Evolutionary conservation across 495 filamentous ascomycete genomes (phyloP).

Genomic region (Cryomyces antarcticus): DNA sequence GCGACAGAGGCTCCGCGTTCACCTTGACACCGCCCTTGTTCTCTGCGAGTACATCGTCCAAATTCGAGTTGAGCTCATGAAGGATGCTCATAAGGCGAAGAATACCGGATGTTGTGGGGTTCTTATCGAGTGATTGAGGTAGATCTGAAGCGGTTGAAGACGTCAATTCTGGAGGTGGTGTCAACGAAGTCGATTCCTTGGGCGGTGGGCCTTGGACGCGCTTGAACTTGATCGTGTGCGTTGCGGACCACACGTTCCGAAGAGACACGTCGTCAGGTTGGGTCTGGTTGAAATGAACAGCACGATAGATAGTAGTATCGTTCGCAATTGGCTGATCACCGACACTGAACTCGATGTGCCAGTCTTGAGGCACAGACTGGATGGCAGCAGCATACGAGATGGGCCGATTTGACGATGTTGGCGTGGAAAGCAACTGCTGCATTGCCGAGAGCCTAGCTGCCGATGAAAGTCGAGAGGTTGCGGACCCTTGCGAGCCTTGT

Average conservation of each 20-base stretch:
- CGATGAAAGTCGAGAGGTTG: constrained; percentile 4
- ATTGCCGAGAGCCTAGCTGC: neutral
- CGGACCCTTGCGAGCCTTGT: constrained; percentile 30
- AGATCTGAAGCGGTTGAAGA: constrained; percentile 33
- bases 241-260: constrained; percentile 69
- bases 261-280: constrained; percentile 43
- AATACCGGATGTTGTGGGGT: constrained; percentile 67
- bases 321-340: constrained; percentile 65
- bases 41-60: constrained; percentile 91
- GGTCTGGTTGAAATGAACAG: constrained; percentile 56
- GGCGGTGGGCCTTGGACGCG: constrained; percentile 77
- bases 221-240: constrained; percentile 83
- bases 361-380: constrained; percentile 65
- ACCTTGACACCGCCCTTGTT: constrained; percentile 50
- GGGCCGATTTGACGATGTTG: constrained; percentile 25
- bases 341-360: constrained; percentile 94
- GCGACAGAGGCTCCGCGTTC: constrained; percentile 68
- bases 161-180: constrained; percentile 28
- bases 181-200: constrained; percentile 48
- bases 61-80: constrained; percentile 82
- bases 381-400: constrained; percentile 72
- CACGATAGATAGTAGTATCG: constrained; percentile 91
- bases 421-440: neutral
- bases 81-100: constrained; percentile 76
- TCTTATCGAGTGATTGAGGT: constrained; percentile 68